phyloP scores from a whole-genome alignment of 1,284 basidiomycete genomes.

The Cutaneotrichosporon dermatis region DNA sequence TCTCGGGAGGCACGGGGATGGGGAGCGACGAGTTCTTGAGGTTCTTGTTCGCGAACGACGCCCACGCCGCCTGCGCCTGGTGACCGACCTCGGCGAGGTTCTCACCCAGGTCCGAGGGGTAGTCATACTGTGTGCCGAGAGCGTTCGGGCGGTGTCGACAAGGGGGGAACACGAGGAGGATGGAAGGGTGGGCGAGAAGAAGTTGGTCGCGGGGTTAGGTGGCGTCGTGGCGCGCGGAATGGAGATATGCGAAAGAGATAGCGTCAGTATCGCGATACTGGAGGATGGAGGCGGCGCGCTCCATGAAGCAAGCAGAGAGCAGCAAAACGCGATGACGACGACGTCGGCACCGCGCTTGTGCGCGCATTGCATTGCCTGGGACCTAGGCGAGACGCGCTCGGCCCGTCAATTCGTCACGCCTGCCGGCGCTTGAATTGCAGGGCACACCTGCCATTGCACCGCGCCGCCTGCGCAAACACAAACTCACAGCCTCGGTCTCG shows the following conservation, averaged over 20 bases:
- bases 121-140: slow-evolving; percentile 62
- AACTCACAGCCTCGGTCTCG: slow-evolving; percentile 60
- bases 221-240: too few species aligned
- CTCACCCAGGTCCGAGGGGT: slow-evolving; percentile 58
- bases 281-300: too few species aligned
- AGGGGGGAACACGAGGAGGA: not conserved
- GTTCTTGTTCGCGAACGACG: slow-evolving; percentile 80
- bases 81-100: slow-evolving; percentile 54
- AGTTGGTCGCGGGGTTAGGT: too few species aligned
- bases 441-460: not conserved
- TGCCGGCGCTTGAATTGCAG: too few species aligned
- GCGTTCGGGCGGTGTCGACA: not conserved
- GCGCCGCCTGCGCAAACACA: not conserved
- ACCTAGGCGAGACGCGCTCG: too few species aligned
- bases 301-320: too few species aligned
- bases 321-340: too few species aligned
- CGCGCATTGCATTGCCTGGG: too few species aligned
- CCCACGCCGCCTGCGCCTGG: slow-evolving; percentile 71
- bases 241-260: too few species aligned
- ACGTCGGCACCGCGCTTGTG: too few species aligned
- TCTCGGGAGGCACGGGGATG: slow-evolving; percentile 49
- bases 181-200: not conserved
- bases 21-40: slow-evolving; percentile 85
- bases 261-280: too few species aligned
- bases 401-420: too few species aligned